Conservation (phyloP, 495 filamentous ascomycete genomes). For the Aspergillus diversus region DNA sequence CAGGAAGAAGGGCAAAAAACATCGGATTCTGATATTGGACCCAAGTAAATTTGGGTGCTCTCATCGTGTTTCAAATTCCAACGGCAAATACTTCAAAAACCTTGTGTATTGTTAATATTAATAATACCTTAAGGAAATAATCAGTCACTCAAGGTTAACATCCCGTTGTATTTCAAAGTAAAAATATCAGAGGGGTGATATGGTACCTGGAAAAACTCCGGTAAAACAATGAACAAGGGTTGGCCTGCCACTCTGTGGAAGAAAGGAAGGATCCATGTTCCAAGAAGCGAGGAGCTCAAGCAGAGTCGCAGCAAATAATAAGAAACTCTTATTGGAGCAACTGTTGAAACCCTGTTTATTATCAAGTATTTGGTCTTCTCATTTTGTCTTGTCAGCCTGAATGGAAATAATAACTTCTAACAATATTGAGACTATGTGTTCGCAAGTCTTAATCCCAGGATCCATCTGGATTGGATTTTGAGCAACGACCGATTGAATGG, state of each 20-base stretch:
- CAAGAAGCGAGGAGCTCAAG: background rate
- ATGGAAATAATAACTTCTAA: background rate
- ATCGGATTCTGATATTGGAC: background rate
- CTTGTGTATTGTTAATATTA: background rate
- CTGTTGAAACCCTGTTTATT: constrained; percentile 19
- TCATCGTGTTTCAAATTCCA: background rate
- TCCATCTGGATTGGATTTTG: no score
- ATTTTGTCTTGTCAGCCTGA: background rate
- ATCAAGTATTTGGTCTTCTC: background rate
- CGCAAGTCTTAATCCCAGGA: background rate
- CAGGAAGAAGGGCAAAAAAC: background rate
- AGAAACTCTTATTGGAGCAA: constrained; percentile 10
- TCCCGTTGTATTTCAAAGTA: background rate
- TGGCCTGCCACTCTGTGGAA: background rate
- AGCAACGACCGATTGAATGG: no score
- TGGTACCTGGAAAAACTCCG: constrained; percentile 8
- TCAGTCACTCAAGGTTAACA: constrained; percentile 1
- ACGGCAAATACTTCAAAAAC: no score
- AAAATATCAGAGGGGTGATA: background rate
- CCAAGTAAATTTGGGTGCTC: background rate
- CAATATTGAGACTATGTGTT: background rate
- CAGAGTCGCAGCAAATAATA: background rate
- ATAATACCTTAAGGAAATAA: background rate
- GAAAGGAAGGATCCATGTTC: background rate
- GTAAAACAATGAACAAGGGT: background rate